Evolutionary conservation across 164 flowering plant species (phyloP), one percentile per base, ranked within the genome.

Genomic region (Pachysandra terminalis): DNA sequence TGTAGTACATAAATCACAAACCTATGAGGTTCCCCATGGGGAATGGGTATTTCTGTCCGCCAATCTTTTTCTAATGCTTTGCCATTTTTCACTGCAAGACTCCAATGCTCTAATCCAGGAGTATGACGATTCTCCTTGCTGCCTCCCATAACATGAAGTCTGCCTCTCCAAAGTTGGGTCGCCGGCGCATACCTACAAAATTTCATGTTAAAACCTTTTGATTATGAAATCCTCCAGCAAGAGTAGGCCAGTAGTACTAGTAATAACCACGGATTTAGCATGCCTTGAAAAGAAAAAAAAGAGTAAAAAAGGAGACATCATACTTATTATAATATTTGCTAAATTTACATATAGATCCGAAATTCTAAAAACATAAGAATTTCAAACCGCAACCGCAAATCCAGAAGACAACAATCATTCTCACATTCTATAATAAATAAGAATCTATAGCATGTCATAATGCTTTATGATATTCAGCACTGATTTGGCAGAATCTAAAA

Each of bases 11-110:
- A 49, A 59, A 8, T 9, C 19, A 62, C 73, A 67, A 64, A 92
- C 99, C 98, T 90, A 65, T 96, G 99, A 13, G 99, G 99, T 68
- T 98, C 99, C 22, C 99, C 97, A 68, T 90, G 97, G 26, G 97
- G 97, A 73, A 96, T 90, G 9, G 95, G 99, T 45, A 85, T 72
- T 78, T 96, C 99, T 41, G 74, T 61, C 64, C 80, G 75, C 99
- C 99, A 96, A 45, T 86, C 79, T 55, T 83, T 83, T 71, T 90
- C 98, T 70, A 90, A 66, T 15, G 78, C 89, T 81, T 83, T 82
- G 8, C 99, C 99, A 82, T 93, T 79, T 71, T 87, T 86, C n/a
- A 96, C 97, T 8, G 98, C 93, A 64, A 96, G 73, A 63, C 98
- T 93, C 98, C 98, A 96, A 69, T 96, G 99, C 64, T 93, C 98